A percentile compares a stretch with the other conserved stretches of the same genome.
Conservation (phyloP, 2,329 filamentous ascomycete species). For the Trichoderma koningii region DNA sequence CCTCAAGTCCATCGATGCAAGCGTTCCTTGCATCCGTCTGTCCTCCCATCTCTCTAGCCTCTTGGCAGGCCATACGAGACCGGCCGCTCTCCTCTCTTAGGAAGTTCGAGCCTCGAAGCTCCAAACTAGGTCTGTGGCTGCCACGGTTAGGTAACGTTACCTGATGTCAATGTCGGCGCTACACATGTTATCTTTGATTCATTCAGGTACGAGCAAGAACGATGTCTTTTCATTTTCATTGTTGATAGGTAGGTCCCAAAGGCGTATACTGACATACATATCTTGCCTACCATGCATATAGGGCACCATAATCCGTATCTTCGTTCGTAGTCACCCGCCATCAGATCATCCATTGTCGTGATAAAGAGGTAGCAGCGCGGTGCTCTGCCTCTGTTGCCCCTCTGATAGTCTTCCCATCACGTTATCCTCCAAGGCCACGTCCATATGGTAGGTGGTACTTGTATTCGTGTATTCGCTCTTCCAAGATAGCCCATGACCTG, state of each 20-base stretch:
- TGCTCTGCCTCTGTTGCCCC: neutral
- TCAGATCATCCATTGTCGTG: neutral
- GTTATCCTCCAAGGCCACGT: neutral
- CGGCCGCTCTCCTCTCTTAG: constrained; percentile 25
- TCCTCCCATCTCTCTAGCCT: neutral
- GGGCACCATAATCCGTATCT: neutral
- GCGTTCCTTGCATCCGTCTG: constrained; percentile 12
- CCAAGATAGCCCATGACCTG: neutral
- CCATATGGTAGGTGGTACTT: neutral
- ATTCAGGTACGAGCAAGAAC: neutral
- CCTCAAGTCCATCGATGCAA: neutral
- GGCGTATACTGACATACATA: constrained; percentile 13
- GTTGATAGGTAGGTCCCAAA: neutral
- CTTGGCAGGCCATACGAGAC: constrained; percentile 23
- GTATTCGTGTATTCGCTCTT: neutral
- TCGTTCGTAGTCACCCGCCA: neutral
- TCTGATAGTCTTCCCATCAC: neutral
- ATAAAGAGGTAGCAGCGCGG: neutral
- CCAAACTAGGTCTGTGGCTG: constrained; percentile 14
- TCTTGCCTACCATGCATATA: neutral
- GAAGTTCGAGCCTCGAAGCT: constrained; percentile 25
- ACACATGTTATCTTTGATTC: neutral
- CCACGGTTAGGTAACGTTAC: constrained; percentile 27
- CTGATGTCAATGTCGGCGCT: constrained; percentile 1
- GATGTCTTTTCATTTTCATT: neutral